phyloP scores from a whole-genome alignment of 768 basidiomycete species.

The Piloderma croceum region DNA sequence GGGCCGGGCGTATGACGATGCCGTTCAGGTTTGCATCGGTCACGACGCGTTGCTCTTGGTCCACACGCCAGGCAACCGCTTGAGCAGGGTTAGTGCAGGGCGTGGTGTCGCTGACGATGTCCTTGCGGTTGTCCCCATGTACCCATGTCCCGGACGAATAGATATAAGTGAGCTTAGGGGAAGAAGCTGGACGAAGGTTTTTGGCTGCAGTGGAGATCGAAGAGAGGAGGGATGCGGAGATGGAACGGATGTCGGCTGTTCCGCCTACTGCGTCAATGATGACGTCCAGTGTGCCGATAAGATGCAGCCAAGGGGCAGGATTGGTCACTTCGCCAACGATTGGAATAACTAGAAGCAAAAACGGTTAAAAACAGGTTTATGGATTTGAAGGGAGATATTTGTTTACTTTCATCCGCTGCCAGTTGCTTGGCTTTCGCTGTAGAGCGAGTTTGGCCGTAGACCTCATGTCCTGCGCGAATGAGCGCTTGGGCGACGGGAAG shows the following conservation, averaged over 20 bases:
- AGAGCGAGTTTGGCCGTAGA: slow-evolving; percentile 41
- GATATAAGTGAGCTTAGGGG: slow-evolving; percentile 39
- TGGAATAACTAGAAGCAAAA: slow-evolving; percentile 28
- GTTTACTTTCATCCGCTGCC: slow-evolving; percentile 36
- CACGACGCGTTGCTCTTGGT: slow-evolving; percentile 28
- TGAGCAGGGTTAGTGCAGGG: slow-evolving; percentile 21
- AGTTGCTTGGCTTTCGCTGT: slow-evolving; percentile 28
- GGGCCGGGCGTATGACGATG: slow-evolving; percentile 38
- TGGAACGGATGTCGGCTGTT: slow-evolving; percentile 8
- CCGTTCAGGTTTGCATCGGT: slow-evolving; percentile 30
- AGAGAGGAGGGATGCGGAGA: slow-evolving; percentile 20
- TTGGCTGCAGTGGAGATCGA: slow-evolving; percentile 21
- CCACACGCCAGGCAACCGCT: slow-evolving; percentile 30
- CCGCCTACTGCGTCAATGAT: slow-evolving; percentile 30
- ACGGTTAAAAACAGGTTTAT: not conserved
- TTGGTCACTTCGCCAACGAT: slow-evolving; percentile 23
- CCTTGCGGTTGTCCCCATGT: slow-evolving; percentile 31
- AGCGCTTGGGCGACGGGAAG: slow-evolving; percentile 39
- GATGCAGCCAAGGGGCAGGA: slow-evolving; percentile 20
- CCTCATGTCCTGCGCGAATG: slow-evolving; percentile 39
- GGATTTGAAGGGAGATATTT: not conserved
- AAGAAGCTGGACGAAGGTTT: slow-evolving; percentile 20
- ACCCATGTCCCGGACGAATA: slow-evolving; percentile 44
- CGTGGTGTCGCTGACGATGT: slow-evolving; percentile 30
- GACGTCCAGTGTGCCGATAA: slow-evolving; percentile 28